Evolutionary conservation across 192 early-diverging fungal genomes (phyloP).

Genomic region (Coemansia sp.): DNA sequence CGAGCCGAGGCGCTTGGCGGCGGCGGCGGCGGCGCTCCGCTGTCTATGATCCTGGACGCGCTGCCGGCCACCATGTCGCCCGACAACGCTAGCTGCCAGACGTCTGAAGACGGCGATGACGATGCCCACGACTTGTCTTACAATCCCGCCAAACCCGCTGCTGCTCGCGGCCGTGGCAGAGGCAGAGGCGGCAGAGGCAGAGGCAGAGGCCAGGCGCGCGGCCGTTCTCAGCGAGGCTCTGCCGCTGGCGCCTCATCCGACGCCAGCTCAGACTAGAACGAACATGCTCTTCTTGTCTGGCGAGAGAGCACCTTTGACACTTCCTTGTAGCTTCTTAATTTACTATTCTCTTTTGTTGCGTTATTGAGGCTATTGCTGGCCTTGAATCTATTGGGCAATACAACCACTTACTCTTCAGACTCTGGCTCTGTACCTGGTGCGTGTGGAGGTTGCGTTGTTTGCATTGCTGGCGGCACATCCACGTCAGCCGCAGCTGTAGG

Average conservation of each 20-base stretch:
- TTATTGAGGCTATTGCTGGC: too few relatives aligned
- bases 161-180: conserved; percentile 33
- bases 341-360: too few relatives aligned
- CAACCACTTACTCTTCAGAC: too few relatives aligned
- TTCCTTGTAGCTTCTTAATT: too few relatives aligned
- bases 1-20: conserved; percentile 27
- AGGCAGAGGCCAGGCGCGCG: conserved; percentile 29
- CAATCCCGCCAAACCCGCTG: conserved; percentile 1
- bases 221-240: conserved; percentile 11
- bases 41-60: conserved; percentile 41
- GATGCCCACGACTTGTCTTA: conserved; percentile 18
- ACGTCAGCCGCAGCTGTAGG: not conserved
- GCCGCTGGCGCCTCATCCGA: not conserved
- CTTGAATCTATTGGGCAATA: too few relatives aligned
- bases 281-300: not conserved
- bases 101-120: conserved; percentile 26
- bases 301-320: too few relatives aligned
- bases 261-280: not conserved
- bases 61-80: conserved; percentile 14
- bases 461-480: not conserved
- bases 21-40: conserved; percentile 46
- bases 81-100: conserved; percentile 10
- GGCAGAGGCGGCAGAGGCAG: conserved; percentile 35
- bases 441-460: not conserved
- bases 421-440: too few relatives aligned